Evolutionary conservation across 148 eudicot species (phyloP), one percentile per base, ranked within the genome.

Genomic region (Vaccinium myrtillus): DNA sequence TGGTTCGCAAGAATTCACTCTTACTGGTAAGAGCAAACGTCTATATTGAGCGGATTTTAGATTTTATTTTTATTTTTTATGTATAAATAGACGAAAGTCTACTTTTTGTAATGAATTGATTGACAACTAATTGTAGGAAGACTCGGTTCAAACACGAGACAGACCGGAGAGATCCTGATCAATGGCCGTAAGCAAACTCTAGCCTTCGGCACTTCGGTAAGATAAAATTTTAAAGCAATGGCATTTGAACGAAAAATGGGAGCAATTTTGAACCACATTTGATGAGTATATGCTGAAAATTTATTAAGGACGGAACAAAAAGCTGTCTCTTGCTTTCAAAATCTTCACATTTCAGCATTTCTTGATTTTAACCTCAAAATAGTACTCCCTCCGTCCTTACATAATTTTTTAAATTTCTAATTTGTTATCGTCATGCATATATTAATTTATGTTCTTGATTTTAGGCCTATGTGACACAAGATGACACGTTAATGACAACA

Each of bases 401-500:
- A 2, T 43, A 43, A 5, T 3, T 36, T 36, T n/a, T n/a, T n/a
- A n/a, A n/a, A n/a, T n/a, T n/a, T n/a, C n/a, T n/a, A n/a, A n/a
- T n/a, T n/a, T 43, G 46, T 43, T 43, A 43, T 43, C 6, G 46
- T 43, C 46, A 1, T 5, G 46, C 46, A 43, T 43, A 43, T 0
- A 43, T 43, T 43, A 43, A 5, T 43, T 43, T 36, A n/a, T n/a
- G 67, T 2, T 7, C 9, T 55, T 59, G 12, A 63, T n/a, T 67
- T 67, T 27, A 67, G 73, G 73, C 73, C 14, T 67, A 67, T 25
- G 36, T 67, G 63, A 94, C 92, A 16, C 98, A 95, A 92, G 96
- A 92, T 14, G 97, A 95, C 54, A 87, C 86, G 9, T 55, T 95
- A 51, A 90, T 86, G 73, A 83, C 89, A 58, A 94, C 95, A 1